phyloP scores from a whole-genome alignment of 148 eudicot species.

The Arbutus unedo region DNA sequence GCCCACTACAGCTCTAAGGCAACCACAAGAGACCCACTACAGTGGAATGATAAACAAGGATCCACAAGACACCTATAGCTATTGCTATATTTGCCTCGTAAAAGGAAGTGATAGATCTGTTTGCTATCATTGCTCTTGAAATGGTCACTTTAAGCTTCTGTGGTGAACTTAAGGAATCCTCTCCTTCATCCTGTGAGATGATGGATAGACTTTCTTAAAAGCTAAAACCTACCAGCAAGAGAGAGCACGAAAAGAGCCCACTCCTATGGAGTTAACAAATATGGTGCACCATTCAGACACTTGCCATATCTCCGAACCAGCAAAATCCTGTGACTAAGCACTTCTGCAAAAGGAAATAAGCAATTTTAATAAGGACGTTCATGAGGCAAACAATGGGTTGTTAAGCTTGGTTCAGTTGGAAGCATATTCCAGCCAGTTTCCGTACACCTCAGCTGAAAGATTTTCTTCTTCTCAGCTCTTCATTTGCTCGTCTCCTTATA shows the following conservation, averaged over 20 bases:
- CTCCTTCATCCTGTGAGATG: conserved; percentile 21
- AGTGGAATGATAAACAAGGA: conserved; percentile 15
- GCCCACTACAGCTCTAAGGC: conserved; percentile 29
- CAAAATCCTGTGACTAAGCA: conserved; percentile 35
- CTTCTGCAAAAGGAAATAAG: conserved; percentile 49
- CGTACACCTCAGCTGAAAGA: conserved; percentile 11
- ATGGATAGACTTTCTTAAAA: conserved; percentile 12
- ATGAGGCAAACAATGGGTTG: conserved; percentile 2
- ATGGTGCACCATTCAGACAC: conserved; percentile 29
- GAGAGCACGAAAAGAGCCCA: conserved; percentile 13
- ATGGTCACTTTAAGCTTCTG: conserved; percentile 39
- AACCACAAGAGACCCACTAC: conserved; percentile 25
- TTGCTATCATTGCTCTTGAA: conserved; percentile 20
- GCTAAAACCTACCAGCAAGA: conserved; percentile 24
- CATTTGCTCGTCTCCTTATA: conserved; percentile 16
- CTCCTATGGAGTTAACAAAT: conserved; percentile 23
- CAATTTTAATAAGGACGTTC: conserved; percentile 23
- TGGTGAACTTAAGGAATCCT: conserved; percentile 28
- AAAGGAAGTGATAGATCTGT: conserved; percentile 11
- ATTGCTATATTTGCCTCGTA: conserved; percentile 20
- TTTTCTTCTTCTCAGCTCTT: conserved; percentile 17
- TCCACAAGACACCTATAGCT: conserved; percentile 23
- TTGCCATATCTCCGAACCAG: conserved; percentile 32
- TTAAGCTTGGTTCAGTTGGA: conserved; percentile 13
- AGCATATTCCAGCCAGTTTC: conserved; percentile 23